phyloP scores from a whole-genome alignment of 2,329 filamentous ascomycete species.

The Aspergillus fijiensis region DNA sequence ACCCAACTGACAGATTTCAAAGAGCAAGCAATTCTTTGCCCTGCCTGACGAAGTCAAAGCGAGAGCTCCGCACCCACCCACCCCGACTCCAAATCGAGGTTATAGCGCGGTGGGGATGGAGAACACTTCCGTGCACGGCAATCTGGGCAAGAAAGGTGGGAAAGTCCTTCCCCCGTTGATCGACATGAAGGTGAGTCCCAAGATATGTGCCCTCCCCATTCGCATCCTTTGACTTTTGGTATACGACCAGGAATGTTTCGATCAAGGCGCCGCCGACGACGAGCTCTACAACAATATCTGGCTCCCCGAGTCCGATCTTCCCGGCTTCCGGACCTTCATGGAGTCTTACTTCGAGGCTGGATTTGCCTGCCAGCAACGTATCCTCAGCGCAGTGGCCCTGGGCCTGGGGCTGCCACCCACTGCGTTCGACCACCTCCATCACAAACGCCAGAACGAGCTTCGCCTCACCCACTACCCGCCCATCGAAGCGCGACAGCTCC shows the following conservation, averaged over 20 bases:
- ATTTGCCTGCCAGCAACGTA: background rate
- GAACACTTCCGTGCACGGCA: conserved; percentile 25
- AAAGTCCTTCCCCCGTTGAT: background rate
- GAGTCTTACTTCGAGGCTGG: conserved; percentile 10
- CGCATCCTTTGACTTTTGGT: no score
- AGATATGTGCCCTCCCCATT: no score
- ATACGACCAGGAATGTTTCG: conserved; percentile 14
- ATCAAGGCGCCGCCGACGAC: conserved; percentile 7
- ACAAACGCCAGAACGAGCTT: conserved; percentile 1
- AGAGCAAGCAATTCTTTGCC: conserved; percentile 23
- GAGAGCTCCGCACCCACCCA: conserved; percentile 30
- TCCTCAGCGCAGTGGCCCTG: conserved; percentile 10
- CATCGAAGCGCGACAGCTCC: background rate
- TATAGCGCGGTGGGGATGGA: conserved; percentile 34
- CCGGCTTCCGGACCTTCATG: conserved; percentile 14
- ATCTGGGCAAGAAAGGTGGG: conserved; percentile 21
- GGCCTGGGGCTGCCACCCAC: no score
- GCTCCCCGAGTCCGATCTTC: conserved; percentile 2
- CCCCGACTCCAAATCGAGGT: conserved; percentile 32
- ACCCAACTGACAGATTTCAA: background rate
- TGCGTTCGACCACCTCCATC: no score
- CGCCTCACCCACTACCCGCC: conserved; percentile 15
- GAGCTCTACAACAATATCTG: conserved; percentile 14
- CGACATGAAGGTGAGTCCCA: background rate
- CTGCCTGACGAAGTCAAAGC: conserved; percentile 29